Evolutionary conservation across 2,329 filamentous ascomycete genomes (phyloP), one percentile per base, ranked within the genome.

Genomic region (Sarocladiaceae sp.): DNA sequence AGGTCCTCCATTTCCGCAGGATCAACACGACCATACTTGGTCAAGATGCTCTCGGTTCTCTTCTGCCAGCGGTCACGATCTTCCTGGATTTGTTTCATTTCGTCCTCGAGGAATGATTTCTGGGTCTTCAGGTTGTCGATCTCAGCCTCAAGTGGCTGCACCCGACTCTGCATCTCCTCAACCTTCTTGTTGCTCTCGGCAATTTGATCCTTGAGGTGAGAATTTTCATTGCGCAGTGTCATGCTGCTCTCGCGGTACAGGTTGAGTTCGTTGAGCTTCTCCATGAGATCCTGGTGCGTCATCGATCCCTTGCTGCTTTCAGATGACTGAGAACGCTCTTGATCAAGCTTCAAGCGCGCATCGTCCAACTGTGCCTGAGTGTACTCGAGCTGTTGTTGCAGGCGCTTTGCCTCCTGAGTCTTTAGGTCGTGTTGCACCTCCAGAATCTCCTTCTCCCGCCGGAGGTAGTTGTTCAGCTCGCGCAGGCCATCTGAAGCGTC

Each of bases 41-140:
- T 91, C 49, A 99, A 81, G 56, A 99, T 97, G 60, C 95, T 90
- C 65, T 97, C 91, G 1, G 91, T 95, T 22, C 94, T 87, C 75
- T 97, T 93, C 70, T 96, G 91, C 89, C 93, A 97, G 53, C 90
- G 83, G 65, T 97, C 93, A 15, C 94, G 86, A 64, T 97, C 93
- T 61, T 94, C 88, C 58, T 95, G 88, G 10, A 97, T 78, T 57
- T 97, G 80, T 62, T 88, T 90, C 64, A 97, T 82, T 65, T 97
- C 93, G 12, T 90, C 90, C 58, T 95, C 87, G 61, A 92, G 87
- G 58, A 87, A 88, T 55, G 87, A 83, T 56, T 90, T 79, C 56
- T 93, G 83, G 54, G 87, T 90, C 65, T 95, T 89, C 13, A 97
- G 76, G 62, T 96, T 91, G 11, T 84, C 79, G 37, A 97, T 85